Evolutionary conservation across 768 basidiomycete species (phyloP).

Genomic region (Exidia glandulosa): DNA sequence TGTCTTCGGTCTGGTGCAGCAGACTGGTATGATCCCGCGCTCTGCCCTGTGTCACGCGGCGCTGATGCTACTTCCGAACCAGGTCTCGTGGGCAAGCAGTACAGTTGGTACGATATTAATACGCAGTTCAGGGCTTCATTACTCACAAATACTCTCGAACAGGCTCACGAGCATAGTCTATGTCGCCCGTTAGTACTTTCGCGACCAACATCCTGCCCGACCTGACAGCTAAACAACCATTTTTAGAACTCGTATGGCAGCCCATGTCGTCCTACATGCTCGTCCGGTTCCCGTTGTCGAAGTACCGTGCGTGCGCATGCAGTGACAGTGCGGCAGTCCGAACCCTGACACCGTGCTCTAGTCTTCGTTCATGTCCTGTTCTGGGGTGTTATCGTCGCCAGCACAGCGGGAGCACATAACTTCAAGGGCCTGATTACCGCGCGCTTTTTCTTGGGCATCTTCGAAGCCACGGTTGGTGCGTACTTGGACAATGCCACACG

Average conservation of each 20-base stretch:
- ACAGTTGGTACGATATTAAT: too few species aligned
- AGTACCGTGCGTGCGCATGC: conserved; percentile 22
- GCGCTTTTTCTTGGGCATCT: conserved; percentile 34
- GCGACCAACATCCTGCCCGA: too few species aligned
- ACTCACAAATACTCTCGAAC: too few species aligned
- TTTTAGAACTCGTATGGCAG: conserved; percentile 34
- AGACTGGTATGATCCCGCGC: conserved; percentile 18
- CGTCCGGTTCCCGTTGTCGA: conserved; percentile 29
- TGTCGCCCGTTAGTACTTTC: too few species aligned
- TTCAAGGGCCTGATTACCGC: conserved; percentile 30
- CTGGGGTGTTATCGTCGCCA: conserved; percentile 31
- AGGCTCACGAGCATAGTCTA: conserved; percentile 35
- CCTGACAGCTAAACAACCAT: too few species aligned
- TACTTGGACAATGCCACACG: neutral
- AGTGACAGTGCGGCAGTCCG: neutral
- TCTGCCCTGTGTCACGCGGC: neutral
- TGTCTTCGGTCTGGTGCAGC: conserved; percentile 30
- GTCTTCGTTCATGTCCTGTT: conserved; percentile 29
- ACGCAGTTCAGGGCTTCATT: too few species aligned
- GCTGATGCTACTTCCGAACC: conserved; percentile 17
- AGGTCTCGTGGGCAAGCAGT: conserved; percentile 25
- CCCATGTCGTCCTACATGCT: conserved; percentile 31
- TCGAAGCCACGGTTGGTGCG: conserved; percentile 35
- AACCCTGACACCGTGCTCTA: conserved; percentile 3
- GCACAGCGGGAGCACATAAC: conserved; percentile 27